Conservation (phyloP, 352 stramenopile genomes). For the Globisporangium barbulae region DNA sequence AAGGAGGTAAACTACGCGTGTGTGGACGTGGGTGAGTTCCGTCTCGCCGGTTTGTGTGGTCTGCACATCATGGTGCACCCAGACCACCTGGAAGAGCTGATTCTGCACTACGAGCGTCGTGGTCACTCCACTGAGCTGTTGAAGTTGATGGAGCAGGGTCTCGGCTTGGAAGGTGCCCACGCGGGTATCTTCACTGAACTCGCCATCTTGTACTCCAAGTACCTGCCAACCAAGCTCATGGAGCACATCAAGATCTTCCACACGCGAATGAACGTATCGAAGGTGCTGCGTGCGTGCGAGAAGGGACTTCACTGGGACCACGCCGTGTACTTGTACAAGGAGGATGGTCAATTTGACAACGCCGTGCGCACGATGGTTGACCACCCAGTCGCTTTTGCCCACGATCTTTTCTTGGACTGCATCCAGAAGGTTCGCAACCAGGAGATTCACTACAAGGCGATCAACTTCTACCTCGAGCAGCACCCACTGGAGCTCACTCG, state of each 20-base stretch:
- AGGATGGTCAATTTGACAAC: constrained; percentile 99
- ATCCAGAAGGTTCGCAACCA: constrained; percentile 99
- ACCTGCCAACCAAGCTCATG: constrained; percentile 99
- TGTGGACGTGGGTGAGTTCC: constrained; percentile 97
- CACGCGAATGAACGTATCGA: constrained; percentile 98
- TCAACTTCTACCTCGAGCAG: constrained; percentile 98
- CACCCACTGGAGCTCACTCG: constrained; percentile 96
- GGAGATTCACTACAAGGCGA: constrained; percentile 99
- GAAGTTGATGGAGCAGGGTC: constrained; percentile 98
- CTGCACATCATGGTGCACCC: constrained; percentile 99
- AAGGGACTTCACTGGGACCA: constrained; percentile 98
- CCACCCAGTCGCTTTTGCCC: constrained; percentile 94
- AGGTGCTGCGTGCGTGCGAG: constrained; percentile 97
- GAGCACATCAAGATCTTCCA: constrained; percentile 99
- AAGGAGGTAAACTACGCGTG: constrained; percentile 99
- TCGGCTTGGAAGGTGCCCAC: constrained; percentile 98
- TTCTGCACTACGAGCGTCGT: constrained; percentile 98
- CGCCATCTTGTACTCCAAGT: constrained; percentile 99
- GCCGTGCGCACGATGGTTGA: constrained; percentile 99
- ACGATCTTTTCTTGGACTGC: constrained; percentile 99
- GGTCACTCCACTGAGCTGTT: constrained; percentile 96
- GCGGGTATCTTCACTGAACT: constrained; percentile 99
- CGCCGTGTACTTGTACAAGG: constrained; percentile 99
- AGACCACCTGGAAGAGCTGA: constrained; percentile 99
- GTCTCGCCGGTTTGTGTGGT: constrained; percentile 96